Conservation (phyloP, 2,329 filamentous ascomycete species). For the Arthrobotrys sphaeroides region DNA sequence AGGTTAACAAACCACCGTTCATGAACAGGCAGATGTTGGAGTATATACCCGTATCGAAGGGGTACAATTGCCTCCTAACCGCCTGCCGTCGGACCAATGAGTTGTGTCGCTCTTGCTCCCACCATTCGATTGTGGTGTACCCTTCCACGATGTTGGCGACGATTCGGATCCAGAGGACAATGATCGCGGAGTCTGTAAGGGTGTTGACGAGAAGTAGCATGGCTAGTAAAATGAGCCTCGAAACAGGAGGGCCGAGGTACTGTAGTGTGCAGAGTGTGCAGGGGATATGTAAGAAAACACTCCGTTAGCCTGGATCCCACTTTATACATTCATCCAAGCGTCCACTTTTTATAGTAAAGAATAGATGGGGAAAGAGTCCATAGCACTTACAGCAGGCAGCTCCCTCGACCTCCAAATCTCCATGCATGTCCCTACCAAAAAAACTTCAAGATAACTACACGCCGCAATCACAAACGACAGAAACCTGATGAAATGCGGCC, state of each 20-base stretch:
- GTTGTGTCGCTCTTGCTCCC: constrained; percentile 75
- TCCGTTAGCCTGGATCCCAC: not conserved
- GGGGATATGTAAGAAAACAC: not conserved
- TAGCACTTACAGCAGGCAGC: constrained; percentile 68
- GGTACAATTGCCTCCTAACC: constrained; percentile 72
- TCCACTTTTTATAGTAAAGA: not conserved
- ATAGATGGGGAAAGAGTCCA: not conserved
- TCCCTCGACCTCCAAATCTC: constrained; percentile 73
- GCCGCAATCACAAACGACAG: constrained; percentile 74
- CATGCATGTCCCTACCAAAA: constrained; percentile 70
- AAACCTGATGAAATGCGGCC: constrained; percentile 84
- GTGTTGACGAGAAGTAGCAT: constrained; percentile 69
- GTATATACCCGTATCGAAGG: constrained; percentile 81
- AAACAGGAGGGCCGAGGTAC: constrained; percentile 74
- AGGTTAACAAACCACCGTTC: constrained; percentile 73
- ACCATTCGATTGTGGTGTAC: constrained; percentile 82
- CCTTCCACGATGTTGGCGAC: constrained; percentile 71
- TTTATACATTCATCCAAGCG: not conserved
- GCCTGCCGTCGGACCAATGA: constrained; percentile 64
- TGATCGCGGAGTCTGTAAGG: constrained; percentile 70
- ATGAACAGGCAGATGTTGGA: constrained; percentile 78
- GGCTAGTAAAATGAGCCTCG: constrained; percentile 71
- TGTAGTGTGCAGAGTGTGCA: constrained; percentile 46
- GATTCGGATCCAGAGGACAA: constrained; percentile 65
- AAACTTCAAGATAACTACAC: constrained; percentile 70